Conservation (phyloP, 768 basidiomycete species). For the Suillus subalutaceus region DNA sequence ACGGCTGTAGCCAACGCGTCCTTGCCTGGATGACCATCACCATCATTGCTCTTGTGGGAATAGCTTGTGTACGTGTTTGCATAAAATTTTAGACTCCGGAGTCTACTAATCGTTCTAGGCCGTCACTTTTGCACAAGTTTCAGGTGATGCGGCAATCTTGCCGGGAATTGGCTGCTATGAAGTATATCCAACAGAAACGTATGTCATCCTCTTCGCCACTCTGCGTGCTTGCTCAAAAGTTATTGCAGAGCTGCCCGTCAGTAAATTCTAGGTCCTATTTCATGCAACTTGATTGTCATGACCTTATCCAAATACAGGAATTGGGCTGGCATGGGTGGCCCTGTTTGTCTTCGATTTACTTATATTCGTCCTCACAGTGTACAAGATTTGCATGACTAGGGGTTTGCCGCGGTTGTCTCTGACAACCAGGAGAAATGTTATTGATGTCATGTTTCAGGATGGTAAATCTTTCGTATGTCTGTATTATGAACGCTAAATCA, state of each 20-base stretch:
- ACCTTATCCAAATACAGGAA: background rate
- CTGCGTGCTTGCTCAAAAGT: constrained; percentile 28
- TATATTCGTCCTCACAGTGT: background rate
- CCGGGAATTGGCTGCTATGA: constrained; percentile 32
- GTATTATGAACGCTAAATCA: background rate
- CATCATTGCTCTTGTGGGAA: constrained; percentile 31
- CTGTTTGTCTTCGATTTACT: background rate
- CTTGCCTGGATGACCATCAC: constrained; percentile 38
- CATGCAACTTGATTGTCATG: background rate
- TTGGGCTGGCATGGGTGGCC: background rate
- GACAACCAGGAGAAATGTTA: background rate
- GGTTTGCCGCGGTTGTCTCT: background rate
- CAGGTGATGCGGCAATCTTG: constrained; percentile 37
- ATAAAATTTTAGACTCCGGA: background rate
- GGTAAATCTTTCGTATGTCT: background rate
- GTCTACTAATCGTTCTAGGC: background rate
- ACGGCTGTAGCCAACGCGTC: constrained; percentile 42
- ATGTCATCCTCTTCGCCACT: constrained; percentile 35
- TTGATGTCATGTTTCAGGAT: background rate
- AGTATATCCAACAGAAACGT: constrained; percentile 13
- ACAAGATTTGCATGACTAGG: background rate
- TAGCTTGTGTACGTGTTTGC: constrained; percentile 39
- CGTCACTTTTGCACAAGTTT: constrained; percentile 46
- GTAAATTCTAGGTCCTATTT: background rate
- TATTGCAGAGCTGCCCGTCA: background rate